Evolutionary conservation across 2,329 filamentous ascomycete species (phyloP).

Genomic region (Trichoderma koningii): DNA sequence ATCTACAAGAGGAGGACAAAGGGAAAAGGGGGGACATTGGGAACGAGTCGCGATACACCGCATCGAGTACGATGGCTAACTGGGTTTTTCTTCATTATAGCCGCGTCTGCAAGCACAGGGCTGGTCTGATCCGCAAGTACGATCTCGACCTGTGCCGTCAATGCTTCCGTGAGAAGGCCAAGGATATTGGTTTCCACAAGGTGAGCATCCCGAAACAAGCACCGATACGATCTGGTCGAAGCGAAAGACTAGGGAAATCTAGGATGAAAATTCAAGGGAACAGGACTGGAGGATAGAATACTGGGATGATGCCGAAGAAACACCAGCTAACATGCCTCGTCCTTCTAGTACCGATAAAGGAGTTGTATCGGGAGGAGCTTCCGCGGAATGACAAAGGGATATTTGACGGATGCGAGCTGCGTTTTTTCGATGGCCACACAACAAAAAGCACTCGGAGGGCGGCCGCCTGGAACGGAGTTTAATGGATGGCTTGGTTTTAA

Average conservation of each 20-base stretch:
- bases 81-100: constrained; percentile 41
- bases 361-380: constrained; percentile 25
- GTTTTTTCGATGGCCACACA: constrained; percentile 38
- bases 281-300: neutral
- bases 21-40: neutral
- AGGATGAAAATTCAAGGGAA: too few species aligned
- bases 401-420: constrained; percentile 32
- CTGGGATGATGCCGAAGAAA: neutral
- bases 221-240: neutral
- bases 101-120: constrained; percentile 83
- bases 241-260: neutral
- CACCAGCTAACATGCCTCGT: constrained; percentile 30
- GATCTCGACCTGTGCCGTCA: constrained; percentile 86
- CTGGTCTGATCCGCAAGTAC: constrained; percentile 99
- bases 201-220: constrained; percentile 43
- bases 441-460: constrained; percentile 44
- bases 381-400: constrained; percentile 30
- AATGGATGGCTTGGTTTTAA: constrained; percentile 49
- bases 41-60: constrained; percentile 12
- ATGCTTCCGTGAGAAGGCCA: constrained; percentile 74
- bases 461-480: constrained; percentile 51
- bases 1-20: neutral
- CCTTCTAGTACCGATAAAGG: constrained; percentile 44
- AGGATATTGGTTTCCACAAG: constrained; percentile 75
- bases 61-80: constrained; percentile 35